Base-by-base conservation (phyloP, 768 basidiomycete species). In the Russula dissimulans region DNA sequence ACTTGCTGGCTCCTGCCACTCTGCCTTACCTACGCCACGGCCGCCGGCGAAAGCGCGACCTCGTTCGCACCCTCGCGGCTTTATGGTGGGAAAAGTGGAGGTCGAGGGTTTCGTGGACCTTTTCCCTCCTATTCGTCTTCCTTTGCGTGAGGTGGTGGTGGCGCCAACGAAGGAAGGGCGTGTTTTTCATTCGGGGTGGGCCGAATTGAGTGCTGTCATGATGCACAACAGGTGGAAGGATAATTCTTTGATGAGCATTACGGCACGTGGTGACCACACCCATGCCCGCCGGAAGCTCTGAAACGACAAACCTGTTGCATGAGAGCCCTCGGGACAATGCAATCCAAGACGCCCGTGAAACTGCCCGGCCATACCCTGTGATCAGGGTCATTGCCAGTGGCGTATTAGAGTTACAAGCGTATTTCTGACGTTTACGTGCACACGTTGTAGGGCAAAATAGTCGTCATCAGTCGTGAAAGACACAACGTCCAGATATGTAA, bases 61-160 rank as follows among this genome's bases (percentile, higher is more conserved):
- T 91, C 29, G 67, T 77, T 22, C 77, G 76, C 45, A 90, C 88
- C 3, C 78, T 91, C 31, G 74, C 75, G 3, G 67, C 76, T 39
- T 75, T 91, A 12, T 84, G 84, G 71, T 88, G 87, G 86, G 72
- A 76, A 62, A 79, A 81, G 36, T 89, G 88, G 87, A 42, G 56
- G 38, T 47, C 44, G 26, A 59, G 54, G 43, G 52, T 59, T 43
- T 44, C 64, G 9, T 56, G 62, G 43, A 41, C 57, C 32, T 46
- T 55, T 42, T 49, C 60, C 42, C 71, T 76, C 49, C 70, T 83
- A 58, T 68, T 74, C 44, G 44, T 73, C 44, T 66, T 71, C 22
- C 49, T 78, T 49, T 69, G 34, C 41, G 29, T 29, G 29, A 52
- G 57, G 32, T 50, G 61, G 56, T 54, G 56, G 56, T 62, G 56